A percentile compares a stretch with the other conserved stretches of the same genome.
Evolutionary conservation across 345 rosid genomes (phyloP).

Genomic region (Noccaea caerulescens): DNA sequence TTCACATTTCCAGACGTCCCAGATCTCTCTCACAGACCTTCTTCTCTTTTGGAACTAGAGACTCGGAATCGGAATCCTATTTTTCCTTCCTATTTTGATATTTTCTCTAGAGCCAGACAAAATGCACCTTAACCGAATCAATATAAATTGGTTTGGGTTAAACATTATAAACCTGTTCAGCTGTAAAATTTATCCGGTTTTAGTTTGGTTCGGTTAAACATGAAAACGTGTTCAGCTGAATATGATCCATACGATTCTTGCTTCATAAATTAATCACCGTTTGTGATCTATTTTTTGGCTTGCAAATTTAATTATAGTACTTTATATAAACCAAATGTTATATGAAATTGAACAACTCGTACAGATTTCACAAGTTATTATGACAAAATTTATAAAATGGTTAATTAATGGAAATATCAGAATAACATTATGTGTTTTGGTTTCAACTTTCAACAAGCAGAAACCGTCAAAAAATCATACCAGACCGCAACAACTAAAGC

Average conservation of each 20-base stretch:
- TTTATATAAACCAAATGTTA: no score
- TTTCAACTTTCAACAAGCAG: no score
- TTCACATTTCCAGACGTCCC: slow-evolving; percentile 37
- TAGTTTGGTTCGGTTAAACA: not conserved
- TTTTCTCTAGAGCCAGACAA: slow-evolving; percentile 6
- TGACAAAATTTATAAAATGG: no score
- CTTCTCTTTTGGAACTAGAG: slow-evolving; percentile 43
- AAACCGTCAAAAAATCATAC: no score
- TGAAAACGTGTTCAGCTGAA: not conserved
- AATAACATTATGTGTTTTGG: no score
- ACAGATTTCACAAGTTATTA: no score
- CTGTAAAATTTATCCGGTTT: not conserved
- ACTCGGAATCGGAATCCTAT: slow-evolving; percentile 46
- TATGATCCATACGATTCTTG: no score
- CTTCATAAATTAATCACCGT: not conserved
- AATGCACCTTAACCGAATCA: slow-evolving; percentile 13
- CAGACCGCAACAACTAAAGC: no score
- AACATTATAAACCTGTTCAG: not conserved
- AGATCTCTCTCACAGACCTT: slow-evolving; percentile 43
- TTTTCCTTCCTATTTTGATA: not conserved
- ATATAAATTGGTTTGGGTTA: not conserved
- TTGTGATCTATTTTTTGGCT: not conserved
- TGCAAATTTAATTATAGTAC: no score
- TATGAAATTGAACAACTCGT: not conserved
- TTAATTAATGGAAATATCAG: no score